A percentile compares a stretch with the other conserved stretches of the same genome.
phyloP scores from a whole-genome alignment of 176 grass and related monocot genomes.

The Rhipidocladum racemiflorum region DNA sequence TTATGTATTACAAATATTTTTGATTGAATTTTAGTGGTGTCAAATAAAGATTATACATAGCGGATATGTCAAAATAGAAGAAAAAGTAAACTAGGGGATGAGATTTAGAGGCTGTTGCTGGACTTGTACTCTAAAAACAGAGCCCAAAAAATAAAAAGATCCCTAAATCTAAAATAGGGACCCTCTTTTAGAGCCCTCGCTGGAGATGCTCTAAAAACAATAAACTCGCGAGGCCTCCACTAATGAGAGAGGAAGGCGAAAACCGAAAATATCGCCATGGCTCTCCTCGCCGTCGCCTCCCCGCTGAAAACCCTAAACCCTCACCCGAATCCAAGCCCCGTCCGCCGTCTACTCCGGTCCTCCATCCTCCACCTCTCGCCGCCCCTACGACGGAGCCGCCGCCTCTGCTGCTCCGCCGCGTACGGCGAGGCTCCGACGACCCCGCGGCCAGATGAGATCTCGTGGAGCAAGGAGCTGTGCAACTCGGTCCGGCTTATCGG shows the following conservation, averaged over 20 bases:
- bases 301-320: conserved; percentile 51
- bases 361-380: background rate
- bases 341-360: background rate
- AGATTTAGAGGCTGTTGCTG: no score
- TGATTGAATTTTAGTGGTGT: no score
- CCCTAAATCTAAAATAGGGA: no score
- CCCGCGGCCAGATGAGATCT: conserved; percentile 55
- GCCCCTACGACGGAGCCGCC: background rate
- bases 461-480: conserved; percentile 70
- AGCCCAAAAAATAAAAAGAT: no score
- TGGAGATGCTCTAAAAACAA: no score
- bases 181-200: no score
- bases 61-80: no score
- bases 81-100: no score
- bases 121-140: no score
- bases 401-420: conserved; percentile 25
- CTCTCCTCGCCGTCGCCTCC: conserved; percentile 21
- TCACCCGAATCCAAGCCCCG: background rate
- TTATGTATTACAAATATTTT: no score
- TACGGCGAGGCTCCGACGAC: conserved; percentile 28
- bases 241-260: background rate
- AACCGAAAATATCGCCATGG: conserved; percentile 34
- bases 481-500: conserved; percentile 82
- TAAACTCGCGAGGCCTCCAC: background rate
- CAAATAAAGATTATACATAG: no score